Conservation (phyloP, 2,329 filamentous ascomycete genomes). For the Zymoseptoria tritici region DNA sequence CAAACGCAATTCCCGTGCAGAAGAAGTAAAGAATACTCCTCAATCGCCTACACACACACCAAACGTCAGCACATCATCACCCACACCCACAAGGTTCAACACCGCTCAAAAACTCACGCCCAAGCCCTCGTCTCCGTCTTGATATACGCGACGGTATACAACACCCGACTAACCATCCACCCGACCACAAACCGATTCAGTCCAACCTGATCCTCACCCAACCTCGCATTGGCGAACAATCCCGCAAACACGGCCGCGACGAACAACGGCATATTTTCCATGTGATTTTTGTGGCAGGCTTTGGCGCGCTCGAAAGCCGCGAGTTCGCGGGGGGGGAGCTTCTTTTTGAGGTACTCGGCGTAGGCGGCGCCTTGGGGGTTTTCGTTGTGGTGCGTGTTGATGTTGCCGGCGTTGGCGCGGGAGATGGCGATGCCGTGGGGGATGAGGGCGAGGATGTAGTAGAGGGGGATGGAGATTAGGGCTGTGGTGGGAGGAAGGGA, state of each 20-base stretch:
- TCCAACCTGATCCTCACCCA: constrained; percentile 22
- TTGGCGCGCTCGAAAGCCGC: constrained; percentile 39
- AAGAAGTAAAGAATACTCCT: constrained; percentile 27
- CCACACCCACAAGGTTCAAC: too few relatives aligned
- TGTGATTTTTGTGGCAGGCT: constrained; percentile 39
- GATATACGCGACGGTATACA: constrained; percentile 34
- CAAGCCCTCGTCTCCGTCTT: constrained; percentile 16
- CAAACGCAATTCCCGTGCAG: constrained; percentile 25
- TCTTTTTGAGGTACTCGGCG: constrained; percentile 32
- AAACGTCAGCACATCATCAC: too few relatives aligned
- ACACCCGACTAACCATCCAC: constrained; percentile 31
- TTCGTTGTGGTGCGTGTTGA: constrained; percentile 36
- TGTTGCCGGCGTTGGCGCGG: constrained; percentile 32
- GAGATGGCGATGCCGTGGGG: constrained; percentile 35
- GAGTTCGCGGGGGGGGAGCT: constrained; percentile 31
- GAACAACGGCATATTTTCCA: constrained; percentile 43
- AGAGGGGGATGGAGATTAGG: constrained; percentile 39
- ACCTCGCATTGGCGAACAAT: constrained; percentile 32
- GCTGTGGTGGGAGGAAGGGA: constrained; percentile 28
- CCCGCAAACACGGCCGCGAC: constrained; percentile 38
- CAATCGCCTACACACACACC: constrained; percentile 3
- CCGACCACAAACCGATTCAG: constrained; percentile 31
- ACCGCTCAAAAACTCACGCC: too few relatives aligned
- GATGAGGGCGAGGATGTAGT: constrained; percentile 36
- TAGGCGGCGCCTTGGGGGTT: constrained; percentile 31